phyloP scores from a whole-genome alignment of 164 flowering plant species.

The Nymphaea thermarum region DNA sequence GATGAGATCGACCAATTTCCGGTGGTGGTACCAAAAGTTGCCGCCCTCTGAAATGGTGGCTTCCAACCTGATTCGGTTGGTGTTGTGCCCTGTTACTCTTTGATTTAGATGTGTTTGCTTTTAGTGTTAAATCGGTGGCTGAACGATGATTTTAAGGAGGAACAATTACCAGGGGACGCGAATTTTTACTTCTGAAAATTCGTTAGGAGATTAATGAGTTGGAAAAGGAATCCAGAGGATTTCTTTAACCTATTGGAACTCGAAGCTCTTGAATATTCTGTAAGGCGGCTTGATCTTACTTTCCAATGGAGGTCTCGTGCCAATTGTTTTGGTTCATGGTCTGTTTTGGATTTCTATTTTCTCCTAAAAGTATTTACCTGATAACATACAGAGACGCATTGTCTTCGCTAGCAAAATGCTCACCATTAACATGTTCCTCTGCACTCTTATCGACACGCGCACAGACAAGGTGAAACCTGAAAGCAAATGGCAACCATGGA shows the following conservation, averaged over 20 bases:
- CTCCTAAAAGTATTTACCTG: neutral
- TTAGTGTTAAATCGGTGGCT: neutral
- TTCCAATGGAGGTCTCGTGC: neutral
- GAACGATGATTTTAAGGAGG: no score
- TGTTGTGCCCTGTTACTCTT: slow-evolving; percentile 1
- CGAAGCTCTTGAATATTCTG: neutral
- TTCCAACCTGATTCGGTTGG: neutral
- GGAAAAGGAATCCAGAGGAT: neutral
- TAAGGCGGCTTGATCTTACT: neutral
- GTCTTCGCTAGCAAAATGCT: neutral
- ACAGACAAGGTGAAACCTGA: neutral
- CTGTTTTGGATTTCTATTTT: neutral
- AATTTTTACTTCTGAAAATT: no score
- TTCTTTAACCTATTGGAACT: neutral
- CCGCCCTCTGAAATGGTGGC: neutral
- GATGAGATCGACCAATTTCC: slow-evolving; percentile 62
- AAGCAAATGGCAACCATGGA: neutral
- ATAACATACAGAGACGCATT: no score
- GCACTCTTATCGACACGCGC: neutral
- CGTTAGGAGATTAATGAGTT: no score
- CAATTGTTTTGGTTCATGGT: neutral
- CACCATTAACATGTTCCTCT: neutral
- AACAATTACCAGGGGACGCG: no score
- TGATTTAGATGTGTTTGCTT: neutral
- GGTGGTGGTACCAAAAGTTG: slow-evolving; percentile 44